A percentile compares a stretch with the other conserved stretches of the same genome.
These are phyloP conservation scores for Stentor roeselii DNA, from an alignment of 73 alveolate species.

Conservation along the genomic window DNA sequence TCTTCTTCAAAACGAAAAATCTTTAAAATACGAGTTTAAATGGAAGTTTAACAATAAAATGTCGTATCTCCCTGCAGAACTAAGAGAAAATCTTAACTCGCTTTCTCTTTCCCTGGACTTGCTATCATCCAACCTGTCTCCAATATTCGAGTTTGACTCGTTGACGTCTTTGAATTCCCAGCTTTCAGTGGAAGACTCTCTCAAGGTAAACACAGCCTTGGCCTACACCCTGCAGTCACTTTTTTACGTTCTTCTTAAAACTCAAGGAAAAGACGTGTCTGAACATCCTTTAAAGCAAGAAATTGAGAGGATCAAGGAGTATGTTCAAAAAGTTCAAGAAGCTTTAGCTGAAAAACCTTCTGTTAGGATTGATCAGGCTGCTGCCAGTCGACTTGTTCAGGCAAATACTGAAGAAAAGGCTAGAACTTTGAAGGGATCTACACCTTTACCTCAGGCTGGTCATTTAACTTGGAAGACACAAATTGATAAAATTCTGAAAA, in stretches of 20 bases:
- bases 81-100: background rate
- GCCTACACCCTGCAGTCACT: conserved; percentile 20
- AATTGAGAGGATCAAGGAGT: conserved; percentile 18
- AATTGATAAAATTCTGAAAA: background rate
- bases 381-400: background rate
- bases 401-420: conserved; percentile 1
- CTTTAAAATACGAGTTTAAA: no score
- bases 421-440: conserved; percentile 10
- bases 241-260: conserved; percentile 9
- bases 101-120: background rate
- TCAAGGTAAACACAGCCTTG: conserved; percentile 4
- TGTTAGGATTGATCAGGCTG: background rate
- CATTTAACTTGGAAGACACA: conserved; percentile 9
- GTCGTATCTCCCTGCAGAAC: conserved; percentile 20
- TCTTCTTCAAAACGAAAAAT: no score
- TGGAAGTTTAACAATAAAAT: no score
- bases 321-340: background rate
- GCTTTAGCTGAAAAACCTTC: background rate
- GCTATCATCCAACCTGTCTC: background rate
- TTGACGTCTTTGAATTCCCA: conserved; percentile 1
- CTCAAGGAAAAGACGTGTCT: conserved; percentile 12
- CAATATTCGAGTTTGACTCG: conserved; percentile 18
- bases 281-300: conserved; percentile 23
- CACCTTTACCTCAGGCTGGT: conserved; percentile 19
- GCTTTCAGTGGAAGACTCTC: background rate